These are phyloP conservation scores for Fusarium heterosporum DNA, from an alignment of 2,329 filamentous ascomycete genomes.

Conservation along the genomic window DNA sequence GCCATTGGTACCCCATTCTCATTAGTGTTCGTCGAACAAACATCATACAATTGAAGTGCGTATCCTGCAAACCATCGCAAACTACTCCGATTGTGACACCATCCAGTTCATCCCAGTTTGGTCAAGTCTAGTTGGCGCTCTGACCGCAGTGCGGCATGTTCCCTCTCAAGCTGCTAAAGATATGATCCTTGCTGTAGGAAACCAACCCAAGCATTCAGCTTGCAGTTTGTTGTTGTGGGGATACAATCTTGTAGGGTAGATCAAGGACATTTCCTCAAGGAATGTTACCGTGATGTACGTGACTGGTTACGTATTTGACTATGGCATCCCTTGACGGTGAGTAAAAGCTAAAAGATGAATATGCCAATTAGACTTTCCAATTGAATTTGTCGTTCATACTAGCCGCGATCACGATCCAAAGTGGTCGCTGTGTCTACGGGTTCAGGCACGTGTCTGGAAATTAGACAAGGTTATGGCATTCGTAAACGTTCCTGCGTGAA, in stretches of 20 bases:
- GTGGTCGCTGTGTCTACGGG: conserved; percentile 27
- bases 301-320: neutral
- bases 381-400: neutral
- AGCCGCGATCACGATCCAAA: conserved; percentile 26
- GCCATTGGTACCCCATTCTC: neutral
- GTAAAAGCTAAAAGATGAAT: neutral
- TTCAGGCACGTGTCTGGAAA: conserved; percentile 18
- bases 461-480: conserved; percentile 37
- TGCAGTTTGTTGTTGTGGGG: conserved; percentile 16
- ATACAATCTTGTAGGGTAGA: conserved; percentile 15
- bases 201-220: conserved; percentile 1
- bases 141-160: conserved; percentile 25
- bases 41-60: neutral
- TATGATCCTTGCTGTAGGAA: conserved; percentile 17
- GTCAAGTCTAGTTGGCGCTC: conserved; percentile 17
- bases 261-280: neutral
- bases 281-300: neutral
- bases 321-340: neutral
- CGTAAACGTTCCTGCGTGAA: conserved; percentile 26
- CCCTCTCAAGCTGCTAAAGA: conserved; percentile 7
- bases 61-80: conserved; percentile 1
- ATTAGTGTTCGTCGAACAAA: neutral
- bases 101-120: conserved; percentile 1
- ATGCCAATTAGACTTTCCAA: neutral
- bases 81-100: conserved; percentile 3